phyloP scores from a whole-genome alignment of 2,329 filamentous ascomycete species.

The Pseudocercospora fijiensis region DNA sequence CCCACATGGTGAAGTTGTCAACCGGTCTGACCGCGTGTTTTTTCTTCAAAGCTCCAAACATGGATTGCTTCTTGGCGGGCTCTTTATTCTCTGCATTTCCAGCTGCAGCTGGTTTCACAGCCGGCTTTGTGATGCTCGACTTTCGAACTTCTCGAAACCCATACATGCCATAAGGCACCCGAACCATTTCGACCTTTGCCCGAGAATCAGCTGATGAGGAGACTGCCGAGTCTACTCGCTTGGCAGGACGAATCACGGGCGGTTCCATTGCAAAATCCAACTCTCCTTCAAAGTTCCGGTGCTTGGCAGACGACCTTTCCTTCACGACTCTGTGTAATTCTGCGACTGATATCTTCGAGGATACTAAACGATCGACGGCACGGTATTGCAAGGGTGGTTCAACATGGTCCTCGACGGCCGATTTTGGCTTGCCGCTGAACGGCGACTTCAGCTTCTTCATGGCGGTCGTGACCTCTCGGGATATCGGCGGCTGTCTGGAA shows the following conservation, averaged over 20 bases:
- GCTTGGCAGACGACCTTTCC: background rate
- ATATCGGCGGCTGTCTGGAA: constrained; percentile 10
- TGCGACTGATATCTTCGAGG: constrained; percentile 11
- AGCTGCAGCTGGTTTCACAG: background rate
- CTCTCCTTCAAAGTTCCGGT: background rate
- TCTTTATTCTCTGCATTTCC: background rate
- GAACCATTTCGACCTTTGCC: constrained; percentile 7
- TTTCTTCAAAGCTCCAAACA: constrained; percentile 9
- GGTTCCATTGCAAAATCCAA: background rate
- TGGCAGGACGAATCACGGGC: background rate
- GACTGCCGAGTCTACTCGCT: background rate
- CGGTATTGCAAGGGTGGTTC: background rate
- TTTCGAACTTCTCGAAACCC: constrained; percentile 6
- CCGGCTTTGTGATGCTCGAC: constrained; percentile 5
- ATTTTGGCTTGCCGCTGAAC: constrained; percentile 5
- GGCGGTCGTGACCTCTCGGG: constrained; percentile 13
- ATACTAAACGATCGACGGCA: background rate
- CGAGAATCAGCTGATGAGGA: background rate
- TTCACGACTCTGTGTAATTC: constrained; percentile 1
- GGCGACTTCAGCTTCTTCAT: constrained; percentile 15
- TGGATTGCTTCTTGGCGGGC: background rate
- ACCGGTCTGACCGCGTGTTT: background rate
- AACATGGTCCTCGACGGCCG: background rate
- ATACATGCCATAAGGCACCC: constrained; percentile 17
- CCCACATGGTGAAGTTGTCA: background rate